Evolutionary conservation across 768 basidiomycete species (phyloP), one percentile per base, ranked within the genome.

Genomic region (Lyophyllum shimeji): DNA sequence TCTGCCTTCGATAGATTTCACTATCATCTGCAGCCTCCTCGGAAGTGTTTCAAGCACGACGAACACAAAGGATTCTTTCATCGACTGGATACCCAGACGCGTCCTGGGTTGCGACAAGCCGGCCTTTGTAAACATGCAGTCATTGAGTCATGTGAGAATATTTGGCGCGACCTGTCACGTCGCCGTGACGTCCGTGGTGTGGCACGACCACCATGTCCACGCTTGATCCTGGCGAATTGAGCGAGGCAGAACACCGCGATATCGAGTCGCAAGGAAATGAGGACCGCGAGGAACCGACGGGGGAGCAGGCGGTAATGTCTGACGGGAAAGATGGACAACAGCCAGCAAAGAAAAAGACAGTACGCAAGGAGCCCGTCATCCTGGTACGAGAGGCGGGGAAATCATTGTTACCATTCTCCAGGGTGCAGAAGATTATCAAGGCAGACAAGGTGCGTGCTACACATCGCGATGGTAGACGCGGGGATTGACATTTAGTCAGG

Each of bases 341-440:
- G 23, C 49, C 59, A 24, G 57, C 56, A 43, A 71, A 71, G 61
- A 70, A 68, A 58, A 71, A 66, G 58, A 56, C 61, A 44, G 64
- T 65, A 46, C 62, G 58, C 56, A 69, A 67, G 53, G 70, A 71
- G 42, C 63, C 67, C 24, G 59, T 63, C 15, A 56, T 52, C 9
- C 45, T 67, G 23, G 64, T 60, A 13, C 66, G 76, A 37, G 74
- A 73, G 55, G 67, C 67, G 29, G 93, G 93, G 31, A 93, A 86
- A 63, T 86, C 91, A 1, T 58, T 89, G 20, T 72, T 94, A 45
- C 93, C 93, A 0, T 78, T 90, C 50, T 75, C 88, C 1, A 81
- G 90, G 57, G 87, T 95, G 39, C 92, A 93, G 69, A 86, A 79
- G 72, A 91, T 95, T 46, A 78, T 93, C 60, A 94, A 91, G 65